Evolutionary conservation across 805 yeast species (phyloP), one percentile per base, ranked within the genome.

Genomic region (Kregervanrija delftensis): DNA sequence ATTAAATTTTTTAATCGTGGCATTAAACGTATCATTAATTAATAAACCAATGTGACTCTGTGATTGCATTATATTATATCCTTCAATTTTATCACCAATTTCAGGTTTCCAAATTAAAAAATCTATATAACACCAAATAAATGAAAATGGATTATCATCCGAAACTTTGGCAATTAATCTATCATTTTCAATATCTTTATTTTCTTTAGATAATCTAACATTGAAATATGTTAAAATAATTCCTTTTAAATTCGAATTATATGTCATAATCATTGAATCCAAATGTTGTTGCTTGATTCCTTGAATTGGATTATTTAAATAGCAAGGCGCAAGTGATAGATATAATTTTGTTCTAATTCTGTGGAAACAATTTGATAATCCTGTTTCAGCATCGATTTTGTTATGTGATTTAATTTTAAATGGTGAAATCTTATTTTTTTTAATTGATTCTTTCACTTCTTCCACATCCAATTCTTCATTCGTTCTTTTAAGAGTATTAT

Each of bases 11-110:
- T 86, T 87, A 50, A 93, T 87, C 39, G 91, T 81, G 16, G 97
- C 97, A 66, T 93, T 93, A 70, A 93, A 93, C 1, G 95, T 87
- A 66, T 93, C 98, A 61, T 87, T 90, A 41, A 93, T 73, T 52
- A 93, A 73, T 49, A 93, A 71, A 48, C 97, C 98, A 56, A 93
- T 84, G 61, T 93, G 99, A 8, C 96, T 83, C 13, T 95, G 96
- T 3, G 96, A 83, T 68, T 91, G 97, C 77, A 91, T 81, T 68
- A 87, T 88, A 44, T 84, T 75, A 71, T 81, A 76, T 11, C 99
- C 99, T 63, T 90, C 95, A 14, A 93, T 66, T 1, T 73, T 67
- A 59, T 93, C 97, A 4, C 95, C 96, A n/a, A 79, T 70, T 55
- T 78, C 78, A 4, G 99, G 99, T 56, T 76, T 79, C 98, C 99